phyloP scores from a whole-genome alignment of 2,329 filamentous ascomycete species.

The Aspergillus fijiensis region DNA sequence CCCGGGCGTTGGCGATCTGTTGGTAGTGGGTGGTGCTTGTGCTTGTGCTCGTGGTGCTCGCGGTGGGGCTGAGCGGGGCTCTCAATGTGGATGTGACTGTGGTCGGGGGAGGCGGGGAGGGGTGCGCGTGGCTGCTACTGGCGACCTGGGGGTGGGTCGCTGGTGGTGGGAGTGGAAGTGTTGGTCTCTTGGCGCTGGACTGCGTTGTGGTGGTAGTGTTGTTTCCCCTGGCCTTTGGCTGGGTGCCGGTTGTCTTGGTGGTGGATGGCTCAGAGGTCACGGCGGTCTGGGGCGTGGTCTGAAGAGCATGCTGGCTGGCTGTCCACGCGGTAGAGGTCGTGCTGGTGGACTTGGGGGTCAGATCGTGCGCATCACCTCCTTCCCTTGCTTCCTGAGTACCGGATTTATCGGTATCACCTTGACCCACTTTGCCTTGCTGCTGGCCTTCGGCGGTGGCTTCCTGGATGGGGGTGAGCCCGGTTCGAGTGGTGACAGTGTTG shows the following conservation, averaged over 20 bases:
- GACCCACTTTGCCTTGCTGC: not conserved
- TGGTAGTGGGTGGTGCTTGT: constrained; percentile 18
- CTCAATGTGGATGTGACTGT: not conserved
- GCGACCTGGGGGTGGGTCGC: not conserved
- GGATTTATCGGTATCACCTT: not conserved
- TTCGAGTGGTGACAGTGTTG: not conserved
- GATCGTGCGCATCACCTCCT: not conserved
- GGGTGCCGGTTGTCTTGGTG: not conserved
- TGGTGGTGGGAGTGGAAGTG: not conserved
- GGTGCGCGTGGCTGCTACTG: constrained; percentile 2
- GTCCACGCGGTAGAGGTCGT: constrained; percentile 14
- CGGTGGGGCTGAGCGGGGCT: too few relatives aligned
- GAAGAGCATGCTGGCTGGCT: not conserved
- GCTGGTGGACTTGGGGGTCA: constrained; percentile 13
- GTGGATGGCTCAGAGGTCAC: constrained; percentile 7
- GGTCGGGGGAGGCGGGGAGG: not conserved
- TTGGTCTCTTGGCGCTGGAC: not conserved
- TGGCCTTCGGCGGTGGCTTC: not conserved
- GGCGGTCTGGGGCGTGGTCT: constrained; percentile 12
- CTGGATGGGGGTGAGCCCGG: not conserved
- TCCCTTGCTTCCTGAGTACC: not conserved
- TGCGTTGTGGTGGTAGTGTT: not conserved
- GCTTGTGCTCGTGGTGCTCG: not conserved
- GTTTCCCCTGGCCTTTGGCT: not conserved
- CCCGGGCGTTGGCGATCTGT: not conserved